phyloP scores from a whole-genome alignment of 2,329 filamentous ascomycete species.

The Tolypocladium ovalisporum region DNA sequence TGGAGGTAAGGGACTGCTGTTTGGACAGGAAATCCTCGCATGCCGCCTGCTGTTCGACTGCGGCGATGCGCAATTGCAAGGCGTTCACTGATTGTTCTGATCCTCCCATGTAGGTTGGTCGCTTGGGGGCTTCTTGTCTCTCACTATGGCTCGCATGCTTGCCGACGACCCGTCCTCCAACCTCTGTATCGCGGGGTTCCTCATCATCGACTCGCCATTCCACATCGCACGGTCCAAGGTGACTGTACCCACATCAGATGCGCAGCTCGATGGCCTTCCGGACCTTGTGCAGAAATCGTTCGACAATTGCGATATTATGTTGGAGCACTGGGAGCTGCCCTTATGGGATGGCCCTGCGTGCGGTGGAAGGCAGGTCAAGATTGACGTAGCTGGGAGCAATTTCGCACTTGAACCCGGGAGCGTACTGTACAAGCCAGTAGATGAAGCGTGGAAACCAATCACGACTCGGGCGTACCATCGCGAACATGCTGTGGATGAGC shows the following conservation, averaged over 20 bases:
- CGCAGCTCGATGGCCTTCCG: slow-evolving; percentile 11
- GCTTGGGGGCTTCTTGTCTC: slow-evolving; percentile 15
- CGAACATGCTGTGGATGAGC: not conserved
- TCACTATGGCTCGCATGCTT: slow-evolving; percentile 14
- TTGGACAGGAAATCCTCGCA: too few species aligned
- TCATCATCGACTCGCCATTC: slow-evolving; percentile 18
- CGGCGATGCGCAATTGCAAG: not conserved
- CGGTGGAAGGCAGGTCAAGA: slow-evolving; percentile 2
- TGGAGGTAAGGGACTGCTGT: slow-evolving; percentile 9
- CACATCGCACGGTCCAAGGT: slow-evolving; percentile 12
- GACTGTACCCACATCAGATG: slow-evolving; percentile 5
- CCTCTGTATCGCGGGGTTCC: slow-evolving; percentile 13
- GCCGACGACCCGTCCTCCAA: slow-evolving; percentile 10
- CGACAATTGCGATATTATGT: slow-evolving; percentile 18
- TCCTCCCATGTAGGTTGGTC: slow-evolving; percentile 14
- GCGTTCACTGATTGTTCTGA: not conserved
- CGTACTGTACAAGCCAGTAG: slow-evolving; percentile 11
- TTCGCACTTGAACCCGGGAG: slow-evolving; percentile 8
- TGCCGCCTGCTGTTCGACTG: not conserved
- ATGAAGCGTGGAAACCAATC: slow-evolving; percentile 8
- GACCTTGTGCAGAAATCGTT: slow-evolving; percentile 16
- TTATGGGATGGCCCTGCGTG: slow-evolving; percentile 10
- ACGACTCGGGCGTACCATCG: slow-evolving; percentile 2
- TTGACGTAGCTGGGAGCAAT: slow-evolving; percentile 8
- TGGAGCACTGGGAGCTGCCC: slow-evolving; percentile 17